A percentile compares a stretch with the other conserved stretches of the same genome.
Conservation (phyloP, 148 eudicot species). For the Bassia scoparia region DNA sequence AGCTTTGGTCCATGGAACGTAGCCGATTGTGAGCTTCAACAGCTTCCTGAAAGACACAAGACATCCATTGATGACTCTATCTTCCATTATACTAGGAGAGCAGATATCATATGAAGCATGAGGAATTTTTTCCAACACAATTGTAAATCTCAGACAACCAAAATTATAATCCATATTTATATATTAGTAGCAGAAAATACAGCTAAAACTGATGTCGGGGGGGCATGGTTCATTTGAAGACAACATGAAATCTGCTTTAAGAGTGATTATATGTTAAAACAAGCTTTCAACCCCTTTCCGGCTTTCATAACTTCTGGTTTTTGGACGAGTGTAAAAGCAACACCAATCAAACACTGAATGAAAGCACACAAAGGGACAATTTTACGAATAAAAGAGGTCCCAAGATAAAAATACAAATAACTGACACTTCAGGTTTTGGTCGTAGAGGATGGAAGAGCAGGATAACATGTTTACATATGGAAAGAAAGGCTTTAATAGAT, state of each 20-base stretch:
- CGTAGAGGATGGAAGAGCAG: too few species aligned
- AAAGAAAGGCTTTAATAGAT: too few species aligned
- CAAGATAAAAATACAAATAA: too few species aligned
- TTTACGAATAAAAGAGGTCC: too few species aligned
- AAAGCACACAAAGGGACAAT: too few species aligned
- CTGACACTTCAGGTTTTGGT: too few species aligned
- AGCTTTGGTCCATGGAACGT: conserved; percentile 19
- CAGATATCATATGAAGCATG: not conserved
- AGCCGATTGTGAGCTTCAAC: conserved; percentile 25
- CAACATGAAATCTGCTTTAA: too few species aligned
- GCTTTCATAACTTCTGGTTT: too few species aligned
- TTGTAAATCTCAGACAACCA: not conserved
- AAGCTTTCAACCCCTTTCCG: not conserved
- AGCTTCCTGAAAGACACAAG: conserved; percentile 20
- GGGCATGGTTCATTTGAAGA: not conserved
- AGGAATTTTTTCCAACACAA: not conserved
- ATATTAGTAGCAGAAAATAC: not conserved
- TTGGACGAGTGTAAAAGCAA: too few species aligned
- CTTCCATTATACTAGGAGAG: not conserved
- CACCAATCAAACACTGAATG: too few species aligned
- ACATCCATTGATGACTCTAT: not conserved
- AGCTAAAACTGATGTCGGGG: not conserved
- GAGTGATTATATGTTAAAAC: too few species aligned
- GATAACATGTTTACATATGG: too few species aligned
- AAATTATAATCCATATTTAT: not conserved